phyloP scores from a whole-genome alignment of 2,329 filamentous ascomycete species.

The Botrytis hyacinthi region DNA sequence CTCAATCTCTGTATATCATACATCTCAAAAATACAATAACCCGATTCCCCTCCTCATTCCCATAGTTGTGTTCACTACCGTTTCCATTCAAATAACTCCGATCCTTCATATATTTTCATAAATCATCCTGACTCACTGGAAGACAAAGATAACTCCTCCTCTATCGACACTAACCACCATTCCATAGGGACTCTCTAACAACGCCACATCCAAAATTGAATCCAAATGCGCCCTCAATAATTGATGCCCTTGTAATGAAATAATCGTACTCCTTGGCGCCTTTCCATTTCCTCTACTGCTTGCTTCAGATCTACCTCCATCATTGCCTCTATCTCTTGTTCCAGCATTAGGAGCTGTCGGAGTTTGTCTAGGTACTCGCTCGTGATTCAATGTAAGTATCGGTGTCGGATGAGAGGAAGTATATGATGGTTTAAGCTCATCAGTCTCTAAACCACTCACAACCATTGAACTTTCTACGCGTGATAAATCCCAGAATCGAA shows the following conservation, averaged over 20 bases:
- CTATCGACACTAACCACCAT: constrained; percentile 92
- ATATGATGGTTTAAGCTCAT: constrained; percentile 74
- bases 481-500: constrained; percentile 90
- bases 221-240: constrained; percentile 85
- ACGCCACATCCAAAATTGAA: constrained; percentile 79
- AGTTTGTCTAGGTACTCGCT: constrained; percentile 42
- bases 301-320: constrained; percentile 33
- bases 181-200: constrained; percentile 84
- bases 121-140: constrained; percentile 39
- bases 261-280: constrained; percentile 75
- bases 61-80: constrained; percentile 1
- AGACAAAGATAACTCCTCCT: constrained; percentile 86
- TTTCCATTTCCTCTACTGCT: constrained; percentile 39
- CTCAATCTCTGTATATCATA: constrained; percentile 4
- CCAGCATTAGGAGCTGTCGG: constrained; percentile 38
- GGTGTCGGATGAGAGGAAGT: constrained; percentile 60
- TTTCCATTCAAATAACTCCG: constrained; percentile 26
- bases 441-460: constrained; percentile 71
- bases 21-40: constrained; percentile 4
- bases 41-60: neutral
- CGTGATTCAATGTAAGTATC: constrained; percentile 63
- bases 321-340: constrained; percentile 23
- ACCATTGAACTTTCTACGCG: constrained; percentile 75
- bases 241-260: constrained; percentile 83
- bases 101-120: neutral